Evolutionary conservation across 352 stramenopile genomes (phyloP), one percentile per base, ranked within the genome.

Genomic region (Phytophthora litchii): DNA sequence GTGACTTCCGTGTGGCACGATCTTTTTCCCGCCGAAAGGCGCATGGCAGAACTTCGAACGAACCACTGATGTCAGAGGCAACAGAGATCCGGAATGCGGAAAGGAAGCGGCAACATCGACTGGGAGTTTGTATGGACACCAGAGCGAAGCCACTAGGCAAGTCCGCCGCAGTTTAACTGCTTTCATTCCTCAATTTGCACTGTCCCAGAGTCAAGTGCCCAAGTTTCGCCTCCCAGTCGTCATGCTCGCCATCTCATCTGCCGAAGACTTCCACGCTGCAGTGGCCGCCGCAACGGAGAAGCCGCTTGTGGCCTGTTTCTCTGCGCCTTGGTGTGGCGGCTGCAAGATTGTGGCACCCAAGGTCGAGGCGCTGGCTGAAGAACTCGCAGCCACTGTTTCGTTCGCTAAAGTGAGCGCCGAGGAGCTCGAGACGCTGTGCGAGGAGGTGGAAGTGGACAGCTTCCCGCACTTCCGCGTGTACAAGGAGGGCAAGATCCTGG

Each of bases 401-500:
- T 93, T 91, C 46, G 17, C 77, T 23, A 77, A 76, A 34, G 68
- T 91, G 44, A 75, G 75, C 44, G 79, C 78, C 8, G 76, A 88
- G 19, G 59, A 89, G 45, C 69, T 91, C 14, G 79, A 90, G 47
- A 70, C 78, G 31, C 67, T 93, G 2, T 78, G 74, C 43, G 76
- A 90, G 37, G 81, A 90, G 59, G 56, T 89, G n/a, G 78, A 89
- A 32, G 80, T 93, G 32, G 74, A 88, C 49, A 83, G 75, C 54
- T 90, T 88, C 67, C 84, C 84, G n/a, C 73, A 76, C 51, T 88
- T 93, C 50, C 83, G 83, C 58, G 67, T 91, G 27, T 93, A 91
- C 77, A 83, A 81, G 58, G 66, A 63, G 23, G 70, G 67, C 60
- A 73, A 86, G 45, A 44, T 86, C 5, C 6, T 85, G 7, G 78